These are phyloP conservation scores for Trichosporon sp. DNA, from an alignment of 1,284 basidiomycete genomes.

Conservation along the genomic window DNA sequence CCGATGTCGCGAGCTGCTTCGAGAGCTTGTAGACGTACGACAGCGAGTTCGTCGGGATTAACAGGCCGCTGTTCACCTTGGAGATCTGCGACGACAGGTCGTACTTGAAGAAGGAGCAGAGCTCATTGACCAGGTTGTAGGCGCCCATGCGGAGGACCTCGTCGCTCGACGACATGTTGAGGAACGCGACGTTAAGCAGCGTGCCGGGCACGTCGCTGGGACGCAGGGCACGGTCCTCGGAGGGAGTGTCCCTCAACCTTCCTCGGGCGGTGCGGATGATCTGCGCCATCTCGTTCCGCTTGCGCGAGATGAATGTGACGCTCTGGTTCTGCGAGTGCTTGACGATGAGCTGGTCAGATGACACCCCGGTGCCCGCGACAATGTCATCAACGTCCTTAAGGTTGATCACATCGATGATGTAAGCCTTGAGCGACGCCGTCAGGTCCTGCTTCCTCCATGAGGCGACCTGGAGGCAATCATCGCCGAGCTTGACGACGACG, in stretches of 20 bases:
- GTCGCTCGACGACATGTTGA: constrained; percentile 71
- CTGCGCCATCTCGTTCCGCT: constrained; percentile 69
- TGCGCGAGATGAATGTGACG: constrained; percentile 46
- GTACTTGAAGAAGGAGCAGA: constrained; percentile 75
- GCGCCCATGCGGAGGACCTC: constrained; percentile 75
- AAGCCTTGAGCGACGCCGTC: constrained; percentile 43
- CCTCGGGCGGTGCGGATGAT: constrained; percentile 47
- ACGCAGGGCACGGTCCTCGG: constrained; percentile 68
- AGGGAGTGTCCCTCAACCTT: constrained; percentile 58
- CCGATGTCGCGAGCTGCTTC: constrained; percentile 69
- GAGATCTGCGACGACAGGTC: constrained; percentile 67
- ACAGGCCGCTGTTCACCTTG: constrained; percentile 71
- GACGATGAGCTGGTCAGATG: constrained; percentile 78
- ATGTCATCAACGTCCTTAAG: constrained; percentile 75
- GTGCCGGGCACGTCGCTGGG: constrained; percentile 81
- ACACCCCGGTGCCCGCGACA: constrained; percentile 73
- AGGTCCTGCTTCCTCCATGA: constrained; percentile 53
- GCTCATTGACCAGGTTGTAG: constrained; percentile 74
- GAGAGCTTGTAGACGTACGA: constrained; percentile 69
- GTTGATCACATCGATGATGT: constrained; percentile 52
- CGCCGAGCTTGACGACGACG: constrained; percentile 50
- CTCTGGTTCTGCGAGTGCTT: constrained; percentile 59
- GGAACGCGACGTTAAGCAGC: constrained; percentile 75
- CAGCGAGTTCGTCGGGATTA: constrained; percentile 71
- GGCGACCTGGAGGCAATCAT: constrained; percentile 50